phyloP scores from a whole-genome alignment of 2,329 filamentous ascomycete species.

The Aspergillus tubingensis region DNA sequence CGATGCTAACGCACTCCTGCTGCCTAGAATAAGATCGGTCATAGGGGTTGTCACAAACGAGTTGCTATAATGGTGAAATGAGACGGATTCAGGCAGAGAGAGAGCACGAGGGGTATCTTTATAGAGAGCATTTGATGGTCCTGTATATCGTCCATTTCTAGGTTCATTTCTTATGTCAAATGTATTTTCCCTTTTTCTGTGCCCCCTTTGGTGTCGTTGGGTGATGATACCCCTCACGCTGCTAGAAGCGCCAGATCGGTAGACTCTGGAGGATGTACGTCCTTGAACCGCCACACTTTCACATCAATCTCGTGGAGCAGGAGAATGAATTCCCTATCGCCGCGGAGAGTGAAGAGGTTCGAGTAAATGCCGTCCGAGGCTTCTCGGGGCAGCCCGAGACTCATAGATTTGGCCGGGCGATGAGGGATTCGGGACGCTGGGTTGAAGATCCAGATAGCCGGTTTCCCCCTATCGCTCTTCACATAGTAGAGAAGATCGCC shows the following conservation, averaged over 20 bases:
- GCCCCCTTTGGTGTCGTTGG: constrained; percentile 8
- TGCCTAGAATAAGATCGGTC: constrained; percentile 16
- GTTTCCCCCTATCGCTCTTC: constrained; percentile 20
- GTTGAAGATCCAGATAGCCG: constrained; percentile 22
- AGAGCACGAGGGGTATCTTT: constrained; percentile 15
- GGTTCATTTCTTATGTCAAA: constrained; percentile 13
- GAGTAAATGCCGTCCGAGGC: constrained; percentile 9
- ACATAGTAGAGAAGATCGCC: constrained; percentile 22
- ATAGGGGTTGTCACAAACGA: constrained; percentile 8
- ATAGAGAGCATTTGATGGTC: constrained; percentile 27
- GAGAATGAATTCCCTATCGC: constrained; percentile 23
- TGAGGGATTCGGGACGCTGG: constrained; percentile 12
- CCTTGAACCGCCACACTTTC: constrained; percentile 30
- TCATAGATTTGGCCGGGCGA: constrained; percentile 15
- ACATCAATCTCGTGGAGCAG: constrained; percentile 18
- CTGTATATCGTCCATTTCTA: constrained; percentile 26
- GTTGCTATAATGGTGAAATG: constrained; percentile 13
- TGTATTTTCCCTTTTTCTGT: constrained; percentile 10
- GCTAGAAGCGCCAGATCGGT: background rate
- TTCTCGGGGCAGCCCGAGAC: constrained; percentile 14
- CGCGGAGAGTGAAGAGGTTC: constrained; percentile 14
- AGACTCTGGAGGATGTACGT: background rate
- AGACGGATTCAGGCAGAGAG: constrained; percentile 6
- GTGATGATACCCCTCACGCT: background rate
- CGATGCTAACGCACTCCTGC: constrained; percentile 18